Percentiles rank a stretch among this genome's conserved stretches.
Conservation (phyloP, 2,329 filamentous ascomycete genomes). For the Myriosclerotinia scirpicola region DNA sequence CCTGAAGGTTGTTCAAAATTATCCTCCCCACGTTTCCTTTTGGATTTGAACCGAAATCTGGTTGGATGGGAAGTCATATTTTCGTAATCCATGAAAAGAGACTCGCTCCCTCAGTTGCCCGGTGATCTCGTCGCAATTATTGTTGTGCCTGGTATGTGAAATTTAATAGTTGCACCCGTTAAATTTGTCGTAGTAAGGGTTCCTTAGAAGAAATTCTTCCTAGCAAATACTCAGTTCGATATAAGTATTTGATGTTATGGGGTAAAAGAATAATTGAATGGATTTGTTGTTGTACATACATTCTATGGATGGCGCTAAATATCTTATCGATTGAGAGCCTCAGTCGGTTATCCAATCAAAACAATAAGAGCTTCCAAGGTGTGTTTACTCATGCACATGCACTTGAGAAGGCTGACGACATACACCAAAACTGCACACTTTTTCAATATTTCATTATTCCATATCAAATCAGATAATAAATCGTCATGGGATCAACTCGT, state of each 20-base stretch:
- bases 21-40: conserved; percentile 29
- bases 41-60: conserved; percentile 39
- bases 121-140: background rate
- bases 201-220: background rate
- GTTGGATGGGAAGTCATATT: conserved; percentile 28
- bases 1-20: conserved; percentile 25
- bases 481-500: too few relatives aligned
- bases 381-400: too few relatives aligned
- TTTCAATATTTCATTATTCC: too few relatives aligned
- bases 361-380: too few relatives aligned
- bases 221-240: background rate
- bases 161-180: background rate
- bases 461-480: too few relatives aligned
- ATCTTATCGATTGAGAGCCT: conserved; percentile 1
- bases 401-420: too few relatives aligned
- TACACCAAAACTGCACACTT: too few relatives aligned
- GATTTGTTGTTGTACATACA: too few relatives aligned
- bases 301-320: too few relatives aligned
- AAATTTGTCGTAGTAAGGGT: background rate
- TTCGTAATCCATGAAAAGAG: background rate
- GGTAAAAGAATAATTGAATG: background rate
- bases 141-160: background rate
- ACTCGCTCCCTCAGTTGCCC: background rate
- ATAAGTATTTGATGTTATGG: background rate
- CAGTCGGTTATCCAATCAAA: too few relatives aligned